A percentile compares a stretch with the other conserved stretches of the same genome.
phyloP scores from a whole-genome alignment of 2,329 filamentous ascomycete genomes.

The Lojkania enalia region DNA sequence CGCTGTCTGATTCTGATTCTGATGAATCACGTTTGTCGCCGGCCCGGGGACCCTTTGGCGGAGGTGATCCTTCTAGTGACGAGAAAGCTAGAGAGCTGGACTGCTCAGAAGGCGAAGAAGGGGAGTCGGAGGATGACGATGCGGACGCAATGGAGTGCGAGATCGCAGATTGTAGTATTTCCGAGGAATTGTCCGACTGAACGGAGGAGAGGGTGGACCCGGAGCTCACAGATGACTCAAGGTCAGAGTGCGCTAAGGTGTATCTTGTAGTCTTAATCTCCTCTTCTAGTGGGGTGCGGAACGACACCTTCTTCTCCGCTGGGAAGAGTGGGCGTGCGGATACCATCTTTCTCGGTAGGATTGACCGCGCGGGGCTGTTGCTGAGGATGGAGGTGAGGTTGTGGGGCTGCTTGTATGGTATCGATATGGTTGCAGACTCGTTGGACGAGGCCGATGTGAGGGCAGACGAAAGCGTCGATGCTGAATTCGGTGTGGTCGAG shows the following conservation, averaged over 20 bases:
- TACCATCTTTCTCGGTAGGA: constrained; percentile 46
- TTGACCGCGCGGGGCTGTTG: constrained; percentile 49
- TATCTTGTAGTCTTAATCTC: constrained; percentile 61
- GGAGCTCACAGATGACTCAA: constrained; percentile 48
- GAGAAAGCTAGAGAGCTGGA: constrained; percentile 19
- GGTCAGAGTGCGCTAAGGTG: constrained; percentile 59
- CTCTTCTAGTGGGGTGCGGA: constrained; percentile 59
- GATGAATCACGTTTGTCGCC: constrained; percentile 52
- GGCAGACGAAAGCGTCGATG: constrained; percentile 43
- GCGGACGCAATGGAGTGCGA: constrained; percentile 18
- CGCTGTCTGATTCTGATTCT: constrained; percentile 52
- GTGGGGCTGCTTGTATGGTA: constrained; percentile 53
- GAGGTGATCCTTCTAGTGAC: constrained; percentile 30
- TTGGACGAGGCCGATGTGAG: constrained; percentile 46
- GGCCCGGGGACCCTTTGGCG: constrained; percentile 29
- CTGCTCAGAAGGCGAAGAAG: constrained; percentile 19
- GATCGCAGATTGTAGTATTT: constrained; percentile 16
- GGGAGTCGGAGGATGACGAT: constrained; percentile 2
- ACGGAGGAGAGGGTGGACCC: constrained; percentile 36
- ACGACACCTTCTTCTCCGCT: constrained; percentile 60
- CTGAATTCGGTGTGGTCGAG: constrained; percentile 39
- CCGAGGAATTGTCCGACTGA: constrained; percentile 17
- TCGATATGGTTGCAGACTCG: constrained; percentile 39
- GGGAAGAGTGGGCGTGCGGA: constrained; percentile 55
- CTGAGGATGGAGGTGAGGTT: constrained; percentile 51